Percentiles rank a stretch among this genome's conserved stretches.
phyloP scores from a whole-genome alignment of 1,284 basidiomycete genomes.

The Phlebopus sp. region DNA sequence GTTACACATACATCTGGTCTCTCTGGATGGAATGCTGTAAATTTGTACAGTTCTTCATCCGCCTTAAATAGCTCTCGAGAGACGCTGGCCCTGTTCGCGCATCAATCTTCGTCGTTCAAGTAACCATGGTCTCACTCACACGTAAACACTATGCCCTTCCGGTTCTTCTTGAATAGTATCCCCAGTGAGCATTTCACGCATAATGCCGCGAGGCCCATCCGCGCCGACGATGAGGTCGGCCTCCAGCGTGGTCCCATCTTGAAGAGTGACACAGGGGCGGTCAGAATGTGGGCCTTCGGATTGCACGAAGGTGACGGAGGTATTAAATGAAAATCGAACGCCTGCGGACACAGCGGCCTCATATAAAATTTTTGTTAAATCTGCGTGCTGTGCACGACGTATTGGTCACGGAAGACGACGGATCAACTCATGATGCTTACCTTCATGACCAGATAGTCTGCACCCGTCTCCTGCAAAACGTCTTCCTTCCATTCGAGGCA shows the following conservation, averaged over 20 bases:
- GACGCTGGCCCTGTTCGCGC: conserved; percentile 34
- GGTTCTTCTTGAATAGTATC: conserved; percentile 16
- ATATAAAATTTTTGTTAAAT: conserved; percentile 44
- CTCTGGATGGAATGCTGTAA: conserved; percentile 23
- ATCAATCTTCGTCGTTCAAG: conserved; percentile 4
- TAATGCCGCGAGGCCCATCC: conserved; percentile 37
- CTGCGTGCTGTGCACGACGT: conserved; percentile 38
- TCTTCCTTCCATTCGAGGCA: conserved; percentile 50
- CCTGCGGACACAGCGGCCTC: conserved; percentile 41
- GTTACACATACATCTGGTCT: conserved; percentile 20
- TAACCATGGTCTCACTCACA: conserved; percentile 17
- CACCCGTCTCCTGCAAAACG: conserved; percentile 52
- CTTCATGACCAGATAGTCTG: conserved; percentile 48
- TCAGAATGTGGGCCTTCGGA: conserved; percentile 18
- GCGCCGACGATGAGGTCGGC: conserved; percentile 43
- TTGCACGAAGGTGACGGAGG: conserved; percentile 34
- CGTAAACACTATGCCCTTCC: conserved; percentile 31
- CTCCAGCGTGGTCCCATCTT: conserved; percentile 34
- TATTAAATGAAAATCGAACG: conserved; percentile 39
- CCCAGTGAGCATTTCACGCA: conserved; percentile 24
- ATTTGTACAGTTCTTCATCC: conserved; percentile 36
- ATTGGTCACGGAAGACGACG: conserved; percentile 6
- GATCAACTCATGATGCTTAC: conserved; percentile 29
- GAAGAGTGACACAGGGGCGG: conserved; percentile 28
- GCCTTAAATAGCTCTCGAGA: conserved; percentile 36